Conservation (phyloP, 2,329 filamentous ascomycete genomes). For the Penicillium sp. region DNA sequence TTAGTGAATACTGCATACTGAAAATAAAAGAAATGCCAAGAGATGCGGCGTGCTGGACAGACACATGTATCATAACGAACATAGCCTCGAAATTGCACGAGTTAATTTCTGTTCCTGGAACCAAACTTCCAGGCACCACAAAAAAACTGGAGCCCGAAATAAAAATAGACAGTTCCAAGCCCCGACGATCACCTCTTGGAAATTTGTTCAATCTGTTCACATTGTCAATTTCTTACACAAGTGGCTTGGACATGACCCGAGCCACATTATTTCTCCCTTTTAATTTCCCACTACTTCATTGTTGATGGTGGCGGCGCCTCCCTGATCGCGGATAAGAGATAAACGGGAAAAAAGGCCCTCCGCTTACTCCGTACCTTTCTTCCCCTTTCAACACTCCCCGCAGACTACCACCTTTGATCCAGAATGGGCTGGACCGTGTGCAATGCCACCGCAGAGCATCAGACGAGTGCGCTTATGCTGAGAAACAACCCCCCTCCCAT, state of each 20-base stretch:
- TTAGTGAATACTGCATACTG: conserved; percentile 4
- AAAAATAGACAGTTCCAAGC: conserved; percentile 13
- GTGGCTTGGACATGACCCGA: neutral
- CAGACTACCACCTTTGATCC: conserved; percentile 10
- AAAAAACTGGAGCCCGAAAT: conserved; percentile 1
- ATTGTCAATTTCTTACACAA: conserved; percentile 5
- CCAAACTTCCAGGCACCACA: neutral
- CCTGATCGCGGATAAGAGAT: conserved; percentile 23
- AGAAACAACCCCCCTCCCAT: neutral
- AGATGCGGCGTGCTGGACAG: neutral
- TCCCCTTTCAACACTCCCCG: conserved; percentile 9
- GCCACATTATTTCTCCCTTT: conserved; percentile 1
- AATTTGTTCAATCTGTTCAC: neutral
- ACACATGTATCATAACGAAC: conserved; percentile 15
- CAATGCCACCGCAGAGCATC: conserved; percentile 51
- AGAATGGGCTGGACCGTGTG: conserved; percentile 49
- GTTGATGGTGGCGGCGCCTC: conserved; percentile 14
- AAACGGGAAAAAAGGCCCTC: conserved; percentile 11
- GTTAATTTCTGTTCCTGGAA: neutral
- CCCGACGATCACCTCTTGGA: conserved; percentile 3
- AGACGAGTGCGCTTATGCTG: conserved; percentile 37
- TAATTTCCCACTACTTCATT: neutral
- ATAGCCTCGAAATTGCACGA: neutral
- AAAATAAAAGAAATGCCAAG: neutral
- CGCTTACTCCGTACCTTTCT: conserved; percentile 5